Percentiles rank a stretch among this genome's conserved stretches.
Conservation (phyloP, 2,329 filamentous ascomycete species). For the Aspergillus sp. region DNA sequence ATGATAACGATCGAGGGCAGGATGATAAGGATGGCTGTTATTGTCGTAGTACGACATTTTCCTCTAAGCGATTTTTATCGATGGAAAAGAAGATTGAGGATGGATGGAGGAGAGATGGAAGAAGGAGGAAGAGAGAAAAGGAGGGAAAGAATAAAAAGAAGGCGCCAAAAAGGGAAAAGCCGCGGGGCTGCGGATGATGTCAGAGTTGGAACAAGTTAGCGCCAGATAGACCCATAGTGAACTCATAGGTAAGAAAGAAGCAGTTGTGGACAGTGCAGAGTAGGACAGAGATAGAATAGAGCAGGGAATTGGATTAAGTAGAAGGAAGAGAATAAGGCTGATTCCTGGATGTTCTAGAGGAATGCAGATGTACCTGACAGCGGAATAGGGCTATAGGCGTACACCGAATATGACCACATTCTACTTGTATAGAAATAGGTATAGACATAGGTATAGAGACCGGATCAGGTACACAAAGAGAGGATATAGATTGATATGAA, state of each 20-base stretch:
- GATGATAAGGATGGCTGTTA: slow-evolving; percentile 14
- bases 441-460: not conserved
- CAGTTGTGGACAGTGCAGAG: slow-evolving; percentile 1
- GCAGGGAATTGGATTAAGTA: not conserved
- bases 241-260: not conserved
- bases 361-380: too few relatives aligned
- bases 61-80: slow-evolving; percentile 3
- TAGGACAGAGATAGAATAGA: not conserved
- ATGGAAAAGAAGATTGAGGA: slow-evolving; percentile 6
- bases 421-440: not conserved
- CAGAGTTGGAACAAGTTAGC: not conserved
- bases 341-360: not conserved
- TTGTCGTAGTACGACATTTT: slow-evolving; percentile 33
- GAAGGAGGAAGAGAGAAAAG: slow-evolving; percentile 5
- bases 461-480: too few relatives aligned
- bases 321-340: not conserved
- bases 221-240: too few relatives aligned
- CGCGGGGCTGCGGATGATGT: slow-evolving; percentile 18
- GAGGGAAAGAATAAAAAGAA: slow-evolving; percentile 2
- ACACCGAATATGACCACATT: too few relatives aligned
- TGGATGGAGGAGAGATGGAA: slow-evolving; percentile 5
- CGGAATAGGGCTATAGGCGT: too few relatives aligned
- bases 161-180: slow-evolving; percentile 5
- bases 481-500: too few relatives aligned
- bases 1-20: slow-evolving; percentile 23